Evolutionary conservation across 805 yeast genomes (phyloP), one percentile per base, ranked within the genome.

Genomic region (Zygosaccharomyces gambellarensis): DNA sequence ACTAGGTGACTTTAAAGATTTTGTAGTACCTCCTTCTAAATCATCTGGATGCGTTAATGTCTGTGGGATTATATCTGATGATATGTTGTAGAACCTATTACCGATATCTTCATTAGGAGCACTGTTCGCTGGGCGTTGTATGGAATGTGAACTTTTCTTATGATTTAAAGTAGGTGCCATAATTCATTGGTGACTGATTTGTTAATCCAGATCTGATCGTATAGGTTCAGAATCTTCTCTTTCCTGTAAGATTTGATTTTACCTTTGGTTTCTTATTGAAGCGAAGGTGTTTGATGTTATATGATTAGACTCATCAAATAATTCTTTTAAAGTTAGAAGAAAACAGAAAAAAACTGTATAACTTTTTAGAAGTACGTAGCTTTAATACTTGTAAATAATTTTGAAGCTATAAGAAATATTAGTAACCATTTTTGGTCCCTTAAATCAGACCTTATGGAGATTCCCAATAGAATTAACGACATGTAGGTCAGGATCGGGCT

Each of bases 11-110:
- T 44, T 34, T 2, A 58, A 53, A 6, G 65, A 49, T 43, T 49
- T 55, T 2, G 53, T 17, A 7, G 40, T 29, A 17, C 38, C 38
- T 6, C 41, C n/a, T n/a, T 46, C 50, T 23, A 57, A 63, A n/a
- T 55, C 60, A 29, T 48, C 55, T 34, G 60, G 53, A 27, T 51
- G 51, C 7, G 57, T 50, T 21, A 64, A 48, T 3, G 63, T 59
- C 36, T 65, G 68, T 4, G 69, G 68, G 8, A 64, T 54, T 34
- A 64, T 57, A 31, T 59, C 65, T 8, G 68, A 63, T 10, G 68
- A 60, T 14, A 64, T 52, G 51, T 66, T 62, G 41, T 62, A 59
- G 17, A 62, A 54, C 34, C 25, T 30, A n/a, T 42, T 42, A 25
- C 36, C 36, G 21, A 17, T 28, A 14, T 17, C 19, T 22, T 39